Base-by-base conservation (phyloP, 2,329 filamentous ascomycete genomes). In the Elsinoe batatas region DNA sequence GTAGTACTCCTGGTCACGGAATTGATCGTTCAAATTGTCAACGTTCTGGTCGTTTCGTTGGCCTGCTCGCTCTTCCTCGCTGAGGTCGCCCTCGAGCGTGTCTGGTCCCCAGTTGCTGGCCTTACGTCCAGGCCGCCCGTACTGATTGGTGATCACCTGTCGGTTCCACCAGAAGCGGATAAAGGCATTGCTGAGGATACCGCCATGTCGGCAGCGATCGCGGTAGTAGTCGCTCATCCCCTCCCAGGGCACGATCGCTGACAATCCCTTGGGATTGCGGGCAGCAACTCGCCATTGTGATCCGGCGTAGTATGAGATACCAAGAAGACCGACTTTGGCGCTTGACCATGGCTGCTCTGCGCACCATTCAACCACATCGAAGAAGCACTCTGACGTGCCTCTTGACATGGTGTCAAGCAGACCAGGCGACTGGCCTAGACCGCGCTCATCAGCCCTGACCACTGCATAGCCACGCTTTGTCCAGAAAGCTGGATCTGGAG, bases 151-250 rank as follows among this genome's bases (percentile, higher is more conserved):
- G 6, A 85, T 70, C 5, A 86, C 81, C 64, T 85, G 82, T 0
- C 81, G 74, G 62, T 84, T 76, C 82, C 82, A 85, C 83, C 82
- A 86, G 62, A 83, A 80, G 63, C 69, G 49, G 61, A 85, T 83
- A 59, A 69, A 69, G n/a, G 59, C 55, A 56, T 69, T 66, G 40
- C 64, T 66, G 18, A 69, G 46, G 35, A 69, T 68, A 56, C 71
- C 67, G 26, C 72, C 68, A 56, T 73, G 70, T n/a, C 70, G 64
- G 57, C 67, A 71, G 30, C 68, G 63, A 57, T 71, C 70, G 12
- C 77, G 71, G 59, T 78, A 80, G 59, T 78, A 79, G 58, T 80
- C 77, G 0, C 71, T 74, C 76, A 79, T 79, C 2, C 77, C 77
- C 61, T 79, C 78, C 76, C 77, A 80, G 0, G 77, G 77, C 44